Evolutionary conservation across 2,329 filamentous ascomycete species (phyloP).

Genomic region (Xylariales sp.): DNA sequence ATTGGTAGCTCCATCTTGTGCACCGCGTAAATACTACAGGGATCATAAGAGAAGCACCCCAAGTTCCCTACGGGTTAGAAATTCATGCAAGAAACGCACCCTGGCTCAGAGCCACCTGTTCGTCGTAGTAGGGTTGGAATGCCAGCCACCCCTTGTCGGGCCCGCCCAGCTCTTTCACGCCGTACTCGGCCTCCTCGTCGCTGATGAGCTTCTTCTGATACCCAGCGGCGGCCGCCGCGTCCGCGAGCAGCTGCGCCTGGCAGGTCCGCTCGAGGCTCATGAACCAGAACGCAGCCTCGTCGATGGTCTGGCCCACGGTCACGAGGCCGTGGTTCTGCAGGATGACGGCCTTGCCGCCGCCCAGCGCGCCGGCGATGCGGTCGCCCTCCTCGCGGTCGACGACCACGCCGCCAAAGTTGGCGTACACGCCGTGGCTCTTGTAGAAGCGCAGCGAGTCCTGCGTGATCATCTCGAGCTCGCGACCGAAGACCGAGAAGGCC

Average conservation of each 20-base stretch:
- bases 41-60: too few species aligned
- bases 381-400: constrained; percentile 54
- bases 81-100: constrained; percentile 4
- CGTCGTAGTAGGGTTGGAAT: constrained; percentile 12
- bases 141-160: constrained; percentile 26
- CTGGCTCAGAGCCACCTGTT: constrained; percentile 8
- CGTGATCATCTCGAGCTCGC: constrained; percentile 57
- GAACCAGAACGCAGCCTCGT: constrained; percentile 63
- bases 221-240: constrained; percentile 43
- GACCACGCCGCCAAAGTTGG: constrained; percentile 57
- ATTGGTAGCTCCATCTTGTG: too few species aligned
- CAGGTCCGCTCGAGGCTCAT: constrained; percentile 58
- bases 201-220: constrained; percentile 21
- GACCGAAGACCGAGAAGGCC: constrained; percentile 54
- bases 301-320: constrained; percentile 58
- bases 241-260: constrained; percentile 55
- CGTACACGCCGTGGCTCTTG: constrained; percentile 54
- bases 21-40: too few species aligned
- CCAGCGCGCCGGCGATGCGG: constrained; percentile 52
- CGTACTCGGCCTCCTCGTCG: constrained; percentile 22
- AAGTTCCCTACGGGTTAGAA: too few species aligned
- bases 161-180: constrained; percentile 19
- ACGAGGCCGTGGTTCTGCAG: constrained; percentile 61
- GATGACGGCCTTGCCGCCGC: constrained; percentile 50
- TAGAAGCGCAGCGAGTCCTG: constrained; percentile 56